Evolutionary conservation across 2,329 filamentous ascomycete species (phyloP).

Genomic region (Penicillium expansum): DNA sequence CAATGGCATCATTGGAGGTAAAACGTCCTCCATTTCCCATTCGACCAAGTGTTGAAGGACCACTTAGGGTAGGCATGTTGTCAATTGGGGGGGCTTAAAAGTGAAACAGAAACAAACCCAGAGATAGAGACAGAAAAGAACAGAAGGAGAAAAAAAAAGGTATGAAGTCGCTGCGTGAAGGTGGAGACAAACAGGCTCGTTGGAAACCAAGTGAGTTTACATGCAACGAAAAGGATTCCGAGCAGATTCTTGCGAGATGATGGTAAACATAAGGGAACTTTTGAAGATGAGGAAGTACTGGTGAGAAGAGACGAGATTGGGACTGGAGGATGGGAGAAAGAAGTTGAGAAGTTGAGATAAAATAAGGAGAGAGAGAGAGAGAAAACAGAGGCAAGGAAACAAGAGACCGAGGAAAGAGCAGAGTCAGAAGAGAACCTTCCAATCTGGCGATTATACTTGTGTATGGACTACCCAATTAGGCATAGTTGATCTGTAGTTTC

Average conservation of each 20-base stretch:
- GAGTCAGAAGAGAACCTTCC: neutral
- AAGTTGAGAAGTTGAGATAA: slow-evolving; percentile 19
- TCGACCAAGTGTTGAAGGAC: slow-evolving; percentile 25
- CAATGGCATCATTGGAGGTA: slow-evolving; percentile 20
- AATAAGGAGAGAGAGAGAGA: neutral
- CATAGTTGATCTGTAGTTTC: slow-evolving; percentile 1
- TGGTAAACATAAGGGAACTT: slow-evolving; percentile 15
- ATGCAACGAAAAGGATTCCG: slow-evolving; percentile 23
- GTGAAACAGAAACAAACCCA: neutral
- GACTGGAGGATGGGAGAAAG: slow-evolving; percentile 24
- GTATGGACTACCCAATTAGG: neutral
- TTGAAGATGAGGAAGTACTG: slow-evolving; percentile 13
- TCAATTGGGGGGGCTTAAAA: slow-evolving; percentile 1
- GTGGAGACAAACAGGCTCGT: slow-evolving; percentile 8
- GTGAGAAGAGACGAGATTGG: slow-evolving; percentile 2
- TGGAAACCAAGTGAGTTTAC: slow-evolving; percentile 23
- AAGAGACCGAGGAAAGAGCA: neutral
- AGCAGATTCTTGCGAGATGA: slow-evolving; percentile 24
- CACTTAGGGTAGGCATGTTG: slow-evolving; percentile 31
- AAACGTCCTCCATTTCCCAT: slow-evolving; percentile 23
- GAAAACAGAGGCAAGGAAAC: slow-evolving; percentile 4
- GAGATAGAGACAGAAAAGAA: neutral
- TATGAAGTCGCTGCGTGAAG: slow-evolving; percentile 1
- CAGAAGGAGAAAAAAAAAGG: slow-evolving; percentile 11
- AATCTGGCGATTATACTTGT: neutral